Evolutionary conservation across 768 basidiomycete genomes (phyloP).

Genomic region (Podaxis sp.): DNA sequence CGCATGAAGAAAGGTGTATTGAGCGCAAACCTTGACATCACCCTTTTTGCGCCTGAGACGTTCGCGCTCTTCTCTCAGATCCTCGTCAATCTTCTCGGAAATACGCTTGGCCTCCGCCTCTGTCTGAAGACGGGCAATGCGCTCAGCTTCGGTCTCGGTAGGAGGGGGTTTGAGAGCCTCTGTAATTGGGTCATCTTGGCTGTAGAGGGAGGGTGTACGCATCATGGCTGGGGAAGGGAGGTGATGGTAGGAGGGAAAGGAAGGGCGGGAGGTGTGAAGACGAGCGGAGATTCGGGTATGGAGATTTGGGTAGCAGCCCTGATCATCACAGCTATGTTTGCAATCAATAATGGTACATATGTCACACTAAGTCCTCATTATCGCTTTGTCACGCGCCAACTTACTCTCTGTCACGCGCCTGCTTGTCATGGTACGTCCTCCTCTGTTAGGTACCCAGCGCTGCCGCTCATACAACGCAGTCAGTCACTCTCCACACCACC

Average conservation of each 20-base stretch:
- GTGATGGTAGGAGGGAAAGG: constrained; percentile 29
- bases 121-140: constrained; percentile 52
- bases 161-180: constrained; percentile 62
- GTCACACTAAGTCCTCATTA: constrained; percentile 20
- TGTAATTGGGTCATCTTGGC: constrained; percentile 75
- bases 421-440: constrained; percentile 28
- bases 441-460: constrained; percentile 3
- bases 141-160: constrained; percentile 65
- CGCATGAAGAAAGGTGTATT: constrained; percentile 19
- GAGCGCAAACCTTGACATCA: constrained; percentile 61
- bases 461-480: constrained; percentile 42
- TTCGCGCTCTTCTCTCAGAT: constrained; percentile 69
- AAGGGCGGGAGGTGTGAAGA: constrained; percentile 16
- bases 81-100: constrained; percentile 82
- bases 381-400: constrained; percentile 7
- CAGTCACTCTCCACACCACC: constrained; percentile 93
- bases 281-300: neutral
- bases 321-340: constrained; percentile 15
- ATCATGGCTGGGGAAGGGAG: constrained; percentile 29
- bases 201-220: constrained; percentile 71
- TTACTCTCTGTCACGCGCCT: constrained; percentile 17
- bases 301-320: constrained; percentile 7
- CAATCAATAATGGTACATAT: constrained; percentile 5
- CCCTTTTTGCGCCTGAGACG: constrained; percentile 60
- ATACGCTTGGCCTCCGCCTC: constrained; percentile 76